These are phyloP conservation scores for Candida patagonica DNA, from an alignment of 805 yeast species.

Conservation along the genomic window DNA sequence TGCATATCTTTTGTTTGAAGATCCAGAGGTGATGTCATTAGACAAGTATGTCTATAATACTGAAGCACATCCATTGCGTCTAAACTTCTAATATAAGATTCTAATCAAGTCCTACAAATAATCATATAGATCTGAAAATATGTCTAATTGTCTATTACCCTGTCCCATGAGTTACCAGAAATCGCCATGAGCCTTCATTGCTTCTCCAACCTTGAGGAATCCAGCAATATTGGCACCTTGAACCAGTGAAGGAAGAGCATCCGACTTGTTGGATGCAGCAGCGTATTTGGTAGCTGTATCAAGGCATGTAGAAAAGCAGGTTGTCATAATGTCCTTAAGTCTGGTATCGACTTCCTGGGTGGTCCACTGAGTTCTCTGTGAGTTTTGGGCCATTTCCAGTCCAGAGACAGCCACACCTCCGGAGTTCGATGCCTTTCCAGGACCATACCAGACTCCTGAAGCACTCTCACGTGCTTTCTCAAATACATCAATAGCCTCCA, in stretches of 20 bases:
- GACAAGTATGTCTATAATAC: conserved; percentile 52
- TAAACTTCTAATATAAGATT: not conserved
- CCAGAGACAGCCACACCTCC: conserved; percentile 99
- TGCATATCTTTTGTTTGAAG: conserved; percentile 59
- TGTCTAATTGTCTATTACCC: conserved; percentile 4
- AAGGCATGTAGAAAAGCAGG: conserved; percentile 88
- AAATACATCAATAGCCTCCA: conserved; percentile 91
- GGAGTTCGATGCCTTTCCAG: conserved; percentile 98
- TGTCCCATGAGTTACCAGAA: conserved; percentile 25
- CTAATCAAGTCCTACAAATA: no score
- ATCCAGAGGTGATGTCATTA: conserved; percentile 33
- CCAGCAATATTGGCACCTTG: conserved; percentile 99
- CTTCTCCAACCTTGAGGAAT: conserved; percentile 96
- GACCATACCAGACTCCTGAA: conserved; percentile 87
- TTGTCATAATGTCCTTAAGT: conserved; percentile 86
- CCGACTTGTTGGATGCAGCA: conserved; percentile 51
- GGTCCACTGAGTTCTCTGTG: conserved; percentile 87
- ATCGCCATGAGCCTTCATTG: conserved; percentile 97
- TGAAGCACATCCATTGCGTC: conserved; percentile 49
- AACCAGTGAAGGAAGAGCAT: conserved; percentile 75
- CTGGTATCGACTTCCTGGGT: conserved; percentile 85
- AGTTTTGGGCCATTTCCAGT: conserved; percentile 99
- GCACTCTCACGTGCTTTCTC: conserved; percentile 42
- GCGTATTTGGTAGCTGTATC: conserved; percentile 75
- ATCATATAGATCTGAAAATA: conserved; percentile 16